Evolutionary conservation across 352 stramenopile genomes (phyloP).

Genomic region (Phytophthora fragariaefolia): DNA sequence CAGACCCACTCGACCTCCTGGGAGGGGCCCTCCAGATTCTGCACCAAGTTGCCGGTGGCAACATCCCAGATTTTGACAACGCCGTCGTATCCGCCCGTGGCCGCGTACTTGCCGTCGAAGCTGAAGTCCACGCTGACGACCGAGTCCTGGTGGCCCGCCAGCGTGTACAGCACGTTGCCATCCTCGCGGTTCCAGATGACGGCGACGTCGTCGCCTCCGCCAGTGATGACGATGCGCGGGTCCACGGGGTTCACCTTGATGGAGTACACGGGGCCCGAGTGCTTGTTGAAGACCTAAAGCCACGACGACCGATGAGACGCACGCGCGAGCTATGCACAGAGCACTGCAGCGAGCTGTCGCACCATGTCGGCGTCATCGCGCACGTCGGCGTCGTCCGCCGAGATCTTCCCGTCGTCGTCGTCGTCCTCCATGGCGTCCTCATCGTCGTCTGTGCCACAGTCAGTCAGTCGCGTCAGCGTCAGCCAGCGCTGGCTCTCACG

Average conservation of each 20-base stretch:
- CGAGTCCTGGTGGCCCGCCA: constrained; percentile 83
- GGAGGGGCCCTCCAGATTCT: constrained; percentile 88
- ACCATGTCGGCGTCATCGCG: constrained; percentile 81
- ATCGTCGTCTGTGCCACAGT: constrained; percentile 52
- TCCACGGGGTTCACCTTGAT: constrained; percentile 85
- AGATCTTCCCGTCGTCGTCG: constrained; percentile 68
- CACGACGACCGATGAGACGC: too few relatives aligned
- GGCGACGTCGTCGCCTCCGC: constrained; percentile 83
- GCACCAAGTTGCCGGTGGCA: constrained; percentile 75
- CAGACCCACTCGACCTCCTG: constrained; percentile 92
- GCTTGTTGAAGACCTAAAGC: constrained; percentile 82
- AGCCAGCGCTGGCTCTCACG: background rate
- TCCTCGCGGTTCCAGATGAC: constrained; percentile 90
- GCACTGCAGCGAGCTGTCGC: too few relatives aligned
- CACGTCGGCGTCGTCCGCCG: constrained; percentile 70
- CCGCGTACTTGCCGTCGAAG: constrained; percentile 88
- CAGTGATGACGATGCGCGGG: constrained; percentile 81
- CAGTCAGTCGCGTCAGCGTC: constrained; percentile 3
- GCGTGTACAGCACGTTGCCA: constrained; percentile 75
- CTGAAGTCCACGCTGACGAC: constrained; percentile 88
- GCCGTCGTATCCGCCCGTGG: constrained; percentile 87
- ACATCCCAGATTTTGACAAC: constrained; percentile 92
- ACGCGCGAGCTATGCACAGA: too few relatives aligned
- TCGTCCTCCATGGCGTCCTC: constrained; percentile 73
- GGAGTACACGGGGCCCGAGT: constrained; percentile 82